phyloP scores from a whole-genome alignment of 106 monocot genomes.

The Alisma plantagoaquatica region DNA sequence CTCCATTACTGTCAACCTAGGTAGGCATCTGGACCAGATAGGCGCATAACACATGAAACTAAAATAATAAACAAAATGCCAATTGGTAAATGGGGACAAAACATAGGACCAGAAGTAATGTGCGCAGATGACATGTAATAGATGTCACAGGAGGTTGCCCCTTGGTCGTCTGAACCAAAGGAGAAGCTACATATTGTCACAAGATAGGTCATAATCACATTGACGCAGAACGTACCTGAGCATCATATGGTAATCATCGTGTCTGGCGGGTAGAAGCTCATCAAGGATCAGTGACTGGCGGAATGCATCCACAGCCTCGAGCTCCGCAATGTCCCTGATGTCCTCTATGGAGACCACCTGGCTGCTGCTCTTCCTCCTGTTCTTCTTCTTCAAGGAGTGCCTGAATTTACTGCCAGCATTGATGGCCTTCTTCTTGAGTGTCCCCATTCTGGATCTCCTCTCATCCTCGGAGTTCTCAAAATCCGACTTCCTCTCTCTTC shows the following conservation, averaged over 20 bases:
- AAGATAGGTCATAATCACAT: too few species aligned
- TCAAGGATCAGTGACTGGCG: slow-evolving; percentile 47
- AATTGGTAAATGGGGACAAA: too few species aligned
- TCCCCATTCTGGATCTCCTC: slow-evolving; percentile 47
- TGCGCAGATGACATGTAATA: too few species aligned
- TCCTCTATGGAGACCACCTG: slow-evolving; percentile 56
- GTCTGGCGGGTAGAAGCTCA: slow-evolving; percentile 56
- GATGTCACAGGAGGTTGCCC: too few species aligned
- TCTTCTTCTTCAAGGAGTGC: slow-evolving; percentile 54
- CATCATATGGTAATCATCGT: slow-evolving; percentile 81
- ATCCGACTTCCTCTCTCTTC: slow-evolving; percentile 58
- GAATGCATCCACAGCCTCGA: slow-evolving; percentile 70
- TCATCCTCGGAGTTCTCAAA: slow-evolving; percentile 73
- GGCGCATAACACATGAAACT: too few species aligned
- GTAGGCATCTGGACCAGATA: too few species aligned
- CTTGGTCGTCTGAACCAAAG: too few species aligned
- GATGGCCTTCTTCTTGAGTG: slow-evolving; percentile 65
- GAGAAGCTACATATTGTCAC: too few species aligned
- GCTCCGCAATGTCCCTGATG: slow-evolving; percentile 55
- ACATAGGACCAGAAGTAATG: too few species aligned
- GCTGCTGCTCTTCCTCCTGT: slow-evolving; percentile 27
- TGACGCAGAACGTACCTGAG: slow-evolving; percentile 69
- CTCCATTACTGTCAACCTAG: too few species aligned
- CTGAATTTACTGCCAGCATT: slow-evolving; percentile 66
- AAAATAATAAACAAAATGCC: too few species aligned